phyloP scores from a whole-genome alignment of 1,284 basidiomycete genomes.

The Austroboletus rostrupii region DNA sequence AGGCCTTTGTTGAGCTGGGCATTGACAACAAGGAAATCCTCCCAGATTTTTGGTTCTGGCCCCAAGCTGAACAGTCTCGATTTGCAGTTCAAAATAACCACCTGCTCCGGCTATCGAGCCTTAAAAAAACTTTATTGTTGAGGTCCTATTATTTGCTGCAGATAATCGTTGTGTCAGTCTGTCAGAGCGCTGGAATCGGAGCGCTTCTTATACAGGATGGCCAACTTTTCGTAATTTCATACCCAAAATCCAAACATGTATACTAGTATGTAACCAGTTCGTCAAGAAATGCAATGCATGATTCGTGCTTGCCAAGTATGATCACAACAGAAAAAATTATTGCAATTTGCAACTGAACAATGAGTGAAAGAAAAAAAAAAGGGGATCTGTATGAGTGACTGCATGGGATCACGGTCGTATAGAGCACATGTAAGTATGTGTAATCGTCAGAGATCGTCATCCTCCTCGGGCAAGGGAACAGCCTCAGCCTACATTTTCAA shows the following conservation, averaged over 20 bases:
- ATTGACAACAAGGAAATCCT: constrained; percentile 21
- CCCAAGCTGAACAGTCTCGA: constrained; percentile 8
- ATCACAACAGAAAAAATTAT: constrained; percentile 25
- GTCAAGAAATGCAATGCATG: constrained; percentile 9
- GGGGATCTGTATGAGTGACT: constrained; percentile 18
- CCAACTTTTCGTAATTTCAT: not conserved
- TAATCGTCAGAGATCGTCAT: constrained; percentile 60
- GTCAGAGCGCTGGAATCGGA: too few relatives aligned
- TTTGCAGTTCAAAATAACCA: constrained; percentile 15
- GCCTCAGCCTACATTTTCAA: constrained; percentile 53
- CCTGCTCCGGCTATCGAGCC: constrained; percentile 18
- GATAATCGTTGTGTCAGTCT: constrained; percentile 2
- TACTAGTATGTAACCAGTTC: constrained; percentile 1
- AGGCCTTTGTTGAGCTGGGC: constrained; percentile 22
- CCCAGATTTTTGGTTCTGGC: constrained; percentile 22
- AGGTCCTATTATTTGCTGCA: constrained; percentile 6
- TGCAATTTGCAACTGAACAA: constrained; percentile 17
- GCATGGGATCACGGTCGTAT: constrained; percentile 18
- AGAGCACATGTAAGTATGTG: constrained; percentile 18
- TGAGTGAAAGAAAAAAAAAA: constrained; percentile 13
- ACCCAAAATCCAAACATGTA: not conserved
- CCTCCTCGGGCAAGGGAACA: constrained; percentile 77
- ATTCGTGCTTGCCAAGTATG: constrained; percentile 23
- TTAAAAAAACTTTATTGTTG: constrained; percentile 20
- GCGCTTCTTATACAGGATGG: not conserved